Evolutionary conservation across 306 rosid genomes (phyloP), one percentile per base, ranked within the genome.

Genomic region (Sicyos edulis): DNA sequence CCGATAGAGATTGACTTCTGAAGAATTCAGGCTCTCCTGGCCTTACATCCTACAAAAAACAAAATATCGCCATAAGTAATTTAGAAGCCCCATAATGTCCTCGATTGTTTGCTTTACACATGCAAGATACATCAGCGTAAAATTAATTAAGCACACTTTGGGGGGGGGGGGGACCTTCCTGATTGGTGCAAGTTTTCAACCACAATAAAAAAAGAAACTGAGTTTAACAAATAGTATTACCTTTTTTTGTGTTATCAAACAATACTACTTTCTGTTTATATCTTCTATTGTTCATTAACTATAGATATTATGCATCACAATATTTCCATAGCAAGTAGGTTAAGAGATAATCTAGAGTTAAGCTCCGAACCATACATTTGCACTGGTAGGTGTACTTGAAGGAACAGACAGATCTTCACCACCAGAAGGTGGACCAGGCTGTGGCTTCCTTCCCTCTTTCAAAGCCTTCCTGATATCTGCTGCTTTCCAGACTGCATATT

Each of bases 401-500:
- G 86, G 92, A 76, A 79, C 13, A 15, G 88, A 86, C n/a, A 95
- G 84, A 75, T 95, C 96, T 68, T 91, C 97, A 50, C 89, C 97
- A 57, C 87, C 99, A 71, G 78, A 84, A 71, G 99, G 99, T 47
- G 96, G 96, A 56, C 99, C 99, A 22, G 97, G 85, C 10, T 10
- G 54, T 57, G 99, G 99, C 74, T 75, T 89, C 77, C 96, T 86
- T 80, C 99, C 99, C 83, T 95, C 97, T 88, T 95, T 95, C 78
- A 95, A 49, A 73, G 99, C 97, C 80, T 91, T 95, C 86, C 99
- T 87, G 82, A 95, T 95, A 83, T 95, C 99, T 54, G 96, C 99
- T 71, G 99, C 99, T 89, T 95, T 95, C 99, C 99, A 95, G 66
- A 47, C 92, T 69, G 99, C 96, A 72, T 95, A 95, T 82, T 95